Base-by-base conservation (phyloP, 2,329 filamentous ascomycete species). In the Aspergillus sp. region DNA sequence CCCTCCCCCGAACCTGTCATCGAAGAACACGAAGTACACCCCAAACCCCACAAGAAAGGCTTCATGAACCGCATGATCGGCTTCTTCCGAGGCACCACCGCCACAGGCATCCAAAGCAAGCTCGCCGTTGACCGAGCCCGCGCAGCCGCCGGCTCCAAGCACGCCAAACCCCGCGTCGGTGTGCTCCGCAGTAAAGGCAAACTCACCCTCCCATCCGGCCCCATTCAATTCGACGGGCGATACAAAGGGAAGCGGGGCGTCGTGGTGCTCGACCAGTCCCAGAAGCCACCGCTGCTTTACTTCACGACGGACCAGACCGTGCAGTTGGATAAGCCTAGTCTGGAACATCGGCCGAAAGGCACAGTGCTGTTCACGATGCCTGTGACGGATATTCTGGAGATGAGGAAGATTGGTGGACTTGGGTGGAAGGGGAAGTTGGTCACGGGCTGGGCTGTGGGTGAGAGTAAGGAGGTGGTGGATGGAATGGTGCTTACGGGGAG, bases 341-440 rank as follows among this genome's bases (percentile, higher is more conserved):
- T 86, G 4, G 83, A 87, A 25, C 71, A 62, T 23, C 73, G 75
- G 44, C 80, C 83, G 60, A 81, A 84, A 42, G 66, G 83, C 23
- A 78, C 83, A 59, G 86, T 90, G 0, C 74, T 85, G 0, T 96
- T 90, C 85, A 88, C 84, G 5, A 80, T 95, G 0, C 82, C 90
- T 0, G 83, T 95, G 3, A 82, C 82, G 0, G 89, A 94, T 15
- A 88, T 96, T 49, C 78, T 74, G 54, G 90, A 93, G 73, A 71
- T 96, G 56, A 89, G 87, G 73, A 96, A 96, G 77, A 80, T 93
- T 1, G 91, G 91, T 4, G 91, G 91, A 0, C 81, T 93, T 38
- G 90, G 91, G 0, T 96, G 91, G 91, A 96, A 95, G 77, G 87
- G 87, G 1, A 94, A 92, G 78, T 77, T 95, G 53, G 83, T 95